phyloP scores from a whole-genome alignment of 306 rosid genomes.

The Heteromeles arbutifolia region DNA sequence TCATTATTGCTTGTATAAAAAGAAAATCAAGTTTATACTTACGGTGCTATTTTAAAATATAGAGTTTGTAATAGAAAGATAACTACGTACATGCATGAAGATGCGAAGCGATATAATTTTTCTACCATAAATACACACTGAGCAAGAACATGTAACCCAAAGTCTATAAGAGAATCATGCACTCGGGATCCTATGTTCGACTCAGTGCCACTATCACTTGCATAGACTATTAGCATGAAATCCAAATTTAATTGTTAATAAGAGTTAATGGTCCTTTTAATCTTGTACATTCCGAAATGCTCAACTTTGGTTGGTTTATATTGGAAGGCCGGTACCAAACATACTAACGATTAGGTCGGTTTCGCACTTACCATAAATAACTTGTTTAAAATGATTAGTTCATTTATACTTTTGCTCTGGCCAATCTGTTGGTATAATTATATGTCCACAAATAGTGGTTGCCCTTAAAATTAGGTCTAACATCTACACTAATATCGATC shows the following conservation, averaged over 20 bases:
- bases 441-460: background rate
- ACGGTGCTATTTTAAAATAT: background rate
- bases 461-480: background rate
- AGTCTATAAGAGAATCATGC: background rate
- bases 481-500: background rate
- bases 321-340: constrained; percentile 34
- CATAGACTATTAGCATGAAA: background rate
- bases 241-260: background rate
- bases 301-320: constrained; percentile 35
- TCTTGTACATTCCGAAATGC: constrained; percentile 1
- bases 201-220: background rate
- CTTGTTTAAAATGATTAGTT: constrained; percentile 1
- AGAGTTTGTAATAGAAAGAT: background rate
- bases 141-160: too few relatives aligned
- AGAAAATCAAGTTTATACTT: background rate
- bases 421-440: background rate
- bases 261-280: background rate
- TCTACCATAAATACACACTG: background rate
- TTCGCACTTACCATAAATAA: background rate
- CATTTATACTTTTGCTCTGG: background rate
- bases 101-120: background rate
- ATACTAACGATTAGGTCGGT: background rate
- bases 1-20: background rate
- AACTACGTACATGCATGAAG: background rate
- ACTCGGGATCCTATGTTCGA: too few relatives aligned